phyloP scores from a whole-genome alignment of 1,284 basidiomycete genomes.

The Peniophora sp. region DNA sequence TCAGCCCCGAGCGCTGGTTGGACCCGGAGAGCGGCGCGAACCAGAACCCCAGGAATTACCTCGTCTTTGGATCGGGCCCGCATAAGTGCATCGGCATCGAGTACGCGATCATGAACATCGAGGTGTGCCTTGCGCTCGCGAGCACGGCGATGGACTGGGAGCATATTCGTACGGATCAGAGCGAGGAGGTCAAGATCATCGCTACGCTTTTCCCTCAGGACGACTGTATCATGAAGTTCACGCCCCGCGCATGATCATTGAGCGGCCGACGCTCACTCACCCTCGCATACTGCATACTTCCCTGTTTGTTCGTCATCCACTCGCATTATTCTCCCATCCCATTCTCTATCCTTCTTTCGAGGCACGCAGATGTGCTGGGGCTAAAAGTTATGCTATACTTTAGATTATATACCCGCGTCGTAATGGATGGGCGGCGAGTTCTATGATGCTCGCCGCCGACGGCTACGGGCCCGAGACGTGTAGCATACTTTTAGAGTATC shows the following conservation, averaged over 20 bases:
- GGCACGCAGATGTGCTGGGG: no score
- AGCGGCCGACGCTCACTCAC: no score
- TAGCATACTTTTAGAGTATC: no score
- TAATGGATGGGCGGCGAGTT: no score
- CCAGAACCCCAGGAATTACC: slow-evolving; percentile 87
- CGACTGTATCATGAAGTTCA: slow-evolving; percentile 77
- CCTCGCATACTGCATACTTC: no score
- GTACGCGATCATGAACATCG: slow-evolving; percentile 92
- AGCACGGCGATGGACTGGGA: slow-evolving; percentile 82
- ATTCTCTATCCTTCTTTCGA: no score
- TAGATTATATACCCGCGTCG: no score
- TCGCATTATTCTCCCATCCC: no score
- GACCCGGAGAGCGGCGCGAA: slow-evolving; percentile 78
- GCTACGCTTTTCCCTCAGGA: slow-evolving; percentile 96
- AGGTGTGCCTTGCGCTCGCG: slow-evolving; percentile 81
- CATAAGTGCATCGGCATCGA: slow-evolving; percentile 92
- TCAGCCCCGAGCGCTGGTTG: slow-evolving; percentile 91
- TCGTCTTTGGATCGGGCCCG: slow-evolving; percentile 93
- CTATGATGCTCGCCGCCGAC: no score
- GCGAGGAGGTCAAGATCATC: slow-evolving; percentile 83
- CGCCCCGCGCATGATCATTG: slow-evolving; percentile 23
- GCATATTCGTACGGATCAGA: slow-evolving; percentile 75
- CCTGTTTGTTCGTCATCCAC: no score
- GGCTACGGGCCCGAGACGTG: no score
- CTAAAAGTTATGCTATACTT: no score